phyloP scores from a whole-genome alignment of 2,329 filamentous ascomycete genomes.

The Coniochaeta sp. region DNA sequence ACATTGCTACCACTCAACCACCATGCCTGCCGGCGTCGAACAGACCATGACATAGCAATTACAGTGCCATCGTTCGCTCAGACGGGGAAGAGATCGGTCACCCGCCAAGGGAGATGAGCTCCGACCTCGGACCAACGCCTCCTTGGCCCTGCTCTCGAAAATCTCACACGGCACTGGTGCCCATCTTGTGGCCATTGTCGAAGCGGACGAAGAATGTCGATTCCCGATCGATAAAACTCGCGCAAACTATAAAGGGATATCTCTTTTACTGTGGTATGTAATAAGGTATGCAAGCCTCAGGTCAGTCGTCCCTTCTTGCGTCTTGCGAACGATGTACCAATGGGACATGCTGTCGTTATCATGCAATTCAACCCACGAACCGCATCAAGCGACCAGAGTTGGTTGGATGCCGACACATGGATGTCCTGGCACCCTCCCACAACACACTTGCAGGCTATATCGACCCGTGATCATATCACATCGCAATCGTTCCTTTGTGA shows the following conservation, averaged over 20 bases:
- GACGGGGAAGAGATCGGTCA: neutral
- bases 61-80: neutral
- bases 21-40: neutral
- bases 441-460: too few species aligned
- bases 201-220: neutral
- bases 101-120: neutral
- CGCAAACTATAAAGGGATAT: too few species aligned
- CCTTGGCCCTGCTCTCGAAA: neutral
- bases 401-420: neutral
- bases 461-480: neutral
- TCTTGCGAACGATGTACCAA: neutral
- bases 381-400: too few species aligned
- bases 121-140: neutral
- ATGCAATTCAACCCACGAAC: neutral
- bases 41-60: neutral
- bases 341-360: neutral
- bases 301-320: neutral
- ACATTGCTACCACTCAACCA: neutral
- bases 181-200: neutral
- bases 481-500: neutral
- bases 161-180: neutral
- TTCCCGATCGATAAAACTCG: too few species aligned
- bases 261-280: neutral
- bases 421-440: neutral
- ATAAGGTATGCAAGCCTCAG: neutral